Evolutionary conservation across 2,329 filamentous ascomycete species (phyloP).

Genomic region (Aureobasidium mangrovei): DNA sequence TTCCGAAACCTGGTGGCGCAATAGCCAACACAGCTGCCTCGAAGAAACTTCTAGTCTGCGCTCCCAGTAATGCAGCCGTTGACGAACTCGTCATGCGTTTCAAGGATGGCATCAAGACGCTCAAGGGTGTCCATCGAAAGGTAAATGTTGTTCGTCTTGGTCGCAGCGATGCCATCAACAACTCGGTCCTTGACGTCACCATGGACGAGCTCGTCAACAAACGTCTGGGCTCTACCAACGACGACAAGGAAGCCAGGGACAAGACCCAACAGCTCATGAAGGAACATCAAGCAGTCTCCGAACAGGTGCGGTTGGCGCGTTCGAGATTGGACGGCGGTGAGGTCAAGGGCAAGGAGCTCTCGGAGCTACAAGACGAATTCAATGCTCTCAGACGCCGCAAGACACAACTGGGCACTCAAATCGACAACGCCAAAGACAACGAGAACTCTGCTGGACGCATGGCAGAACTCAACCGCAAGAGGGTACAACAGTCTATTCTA

Average conservation of each 20-base stretch:
- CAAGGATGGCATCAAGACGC: constrained; percentile 75
- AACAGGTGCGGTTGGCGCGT: constrained; percentile 61
- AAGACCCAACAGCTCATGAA: constrained; percentile 60
- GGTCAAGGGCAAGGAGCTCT: constrained; percentile 42
- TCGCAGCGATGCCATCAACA: constrained; percentile 84
- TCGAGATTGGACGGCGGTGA: constrained; percentile 56
- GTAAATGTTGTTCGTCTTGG: constrained; percentile 86
- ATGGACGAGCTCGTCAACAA: constrained; percentile 82
- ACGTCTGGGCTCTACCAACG: constrained; percentile 44
- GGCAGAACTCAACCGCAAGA: constrained; percentile 73
- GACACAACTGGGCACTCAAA: constrained; percentile 65
- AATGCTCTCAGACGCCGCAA: constrained; percentile 71
- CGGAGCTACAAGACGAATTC: constrained; percentile 63
- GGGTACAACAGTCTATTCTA: constrained; percentile 83
- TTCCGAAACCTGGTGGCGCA: constrained; percentile 26
- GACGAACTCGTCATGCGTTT: constrained; percentile 91
- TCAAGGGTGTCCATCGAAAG: constrained; percentile 61
- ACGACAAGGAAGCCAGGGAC: constrained; percentile 36
- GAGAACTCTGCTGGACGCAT: constrained; percentile 75
- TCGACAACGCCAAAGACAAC: constrained; percentile 79
- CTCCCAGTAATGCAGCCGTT: constrained; percentile 96
- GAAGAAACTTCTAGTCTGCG: constrained; percentile 91
- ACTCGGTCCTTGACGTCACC: constrained; percentile 80
- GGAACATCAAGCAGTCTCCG: constrained; percentile 52
- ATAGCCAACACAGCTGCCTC: constrained; percentile 31